Evolutionary conservation across 257 asterid genomes (phyloP), one percentile per base, ranked within the genome.

Genomic region (Lavandula angustifolia): DNA sequence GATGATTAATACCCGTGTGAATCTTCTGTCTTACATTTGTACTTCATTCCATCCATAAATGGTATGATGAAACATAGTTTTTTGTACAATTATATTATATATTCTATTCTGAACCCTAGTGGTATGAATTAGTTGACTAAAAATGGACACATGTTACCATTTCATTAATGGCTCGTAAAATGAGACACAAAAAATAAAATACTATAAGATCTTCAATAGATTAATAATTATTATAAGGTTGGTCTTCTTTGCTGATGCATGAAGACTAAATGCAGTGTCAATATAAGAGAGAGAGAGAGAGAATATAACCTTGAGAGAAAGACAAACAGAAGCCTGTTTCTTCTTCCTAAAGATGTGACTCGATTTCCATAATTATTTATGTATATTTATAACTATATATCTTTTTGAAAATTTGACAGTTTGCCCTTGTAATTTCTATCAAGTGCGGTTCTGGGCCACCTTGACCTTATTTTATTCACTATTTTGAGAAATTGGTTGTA

Each of bases 281-380:
- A 85, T 79, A 84, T 81, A 31, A 48, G 32, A 8, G 27, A 16
- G 84, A 69, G 75, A 73, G 79, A 72, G 79, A 75, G 74, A 59
- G 83, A 82, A 78, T 84, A 87, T 76, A 66, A 47, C 31, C 57
- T 63, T 1, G 65, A 74, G 85, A 87, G 85, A 81, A 72, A 79
- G 95, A 89, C 95, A 85, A 84, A 70, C 91, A 87, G 87, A 89
- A 82, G 67, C 77, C 75, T 77, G 82, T 63, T 75, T 71, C 80
- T 78, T 79, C 82, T 13, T 74, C 87, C 79, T 83, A 81, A 87
- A 87, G 85, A 87, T 87, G 86, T 75, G 89, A 87, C 77, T 76
- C 82, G 62, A 76, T 78, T 29, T 18, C 75, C 58, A 68, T 65
- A 37, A 76, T 55, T 67, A 51, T 62, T 68, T 18, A 64, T 18